Evolutionary conservation across 352 stramenopile genomes (phyloP).

Genomic region (Globisporangium spiculum): DNA sequence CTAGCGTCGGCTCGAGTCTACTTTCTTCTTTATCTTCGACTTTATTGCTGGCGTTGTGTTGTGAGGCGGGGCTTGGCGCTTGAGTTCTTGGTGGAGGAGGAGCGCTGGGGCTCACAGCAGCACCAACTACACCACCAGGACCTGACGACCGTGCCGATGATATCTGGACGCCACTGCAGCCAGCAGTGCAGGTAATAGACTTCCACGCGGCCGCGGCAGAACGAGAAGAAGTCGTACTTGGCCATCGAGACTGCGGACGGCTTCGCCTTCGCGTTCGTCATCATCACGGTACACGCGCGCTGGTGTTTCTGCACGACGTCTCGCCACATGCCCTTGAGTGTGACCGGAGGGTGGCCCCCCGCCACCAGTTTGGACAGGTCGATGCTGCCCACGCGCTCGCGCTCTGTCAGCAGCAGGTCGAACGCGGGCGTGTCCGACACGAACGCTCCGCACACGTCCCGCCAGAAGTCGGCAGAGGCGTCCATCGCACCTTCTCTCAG

Average conservation of each 20-base stretch:
- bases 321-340: slow-evolving; percentile 4
- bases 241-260: background rate
- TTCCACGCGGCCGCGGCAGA: background rate
- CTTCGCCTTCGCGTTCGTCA: background rate
- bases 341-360: background rate
- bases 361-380: background rate
- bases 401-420: background rate
- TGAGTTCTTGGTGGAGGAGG: background rate
- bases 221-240: background rate
- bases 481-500: background rate
- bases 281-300: background rate
- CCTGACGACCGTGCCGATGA: background rate
- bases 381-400: background rate
- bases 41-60: no score
- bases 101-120: background rate
- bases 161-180: background rate
- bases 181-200: slow-evolving; percentile 6
- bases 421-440: background rate
- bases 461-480: background rate
- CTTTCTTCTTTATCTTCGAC: no score
- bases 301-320: background rate
- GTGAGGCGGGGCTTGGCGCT: no score
- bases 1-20: no score
- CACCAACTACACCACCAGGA: no score
- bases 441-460: background rate